phyloP scores from a whole-genome alignment of 1,139 yeast species.

The Pichia sp. region DNA sequence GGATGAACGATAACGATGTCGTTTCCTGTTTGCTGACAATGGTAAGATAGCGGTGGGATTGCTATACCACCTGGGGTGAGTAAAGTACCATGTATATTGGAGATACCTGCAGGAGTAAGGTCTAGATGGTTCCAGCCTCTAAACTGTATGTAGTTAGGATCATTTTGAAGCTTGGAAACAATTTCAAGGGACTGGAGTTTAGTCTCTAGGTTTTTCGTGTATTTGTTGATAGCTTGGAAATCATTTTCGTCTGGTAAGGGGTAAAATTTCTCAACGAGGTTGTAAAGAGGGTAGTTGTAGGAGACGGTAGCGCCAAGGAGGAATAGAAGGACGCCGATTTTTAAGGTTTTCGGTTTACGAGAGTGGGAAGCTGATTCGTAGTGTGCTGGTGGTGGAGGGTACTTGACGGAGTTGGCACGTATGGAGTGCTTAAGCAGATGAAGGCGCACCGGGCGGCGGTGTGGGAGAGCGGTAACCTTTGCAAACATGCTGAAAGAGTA shows the following conservation, averaged over 20 bases:
- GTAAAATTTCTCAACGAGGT: slow-evolving; percentile 17
- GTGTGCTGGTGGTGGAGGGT: slow-evolving; percentile 16
- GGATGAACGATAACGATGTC: slow-evolving; percentile 65
- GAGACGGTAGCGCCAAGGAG: slow-evolving; percentile 22
- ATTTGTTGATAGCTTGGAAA: slow-evolving; percentile 17
- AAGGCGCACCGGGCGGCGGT: no score
- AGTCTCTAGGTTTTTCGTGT: slow-evolving; percentile 34
- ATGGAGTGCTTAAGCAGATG: not conserved
- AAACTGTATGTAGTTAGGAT: slow-evolving; percentile 36
- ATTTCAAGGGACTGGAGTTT: slow-evolving; percentile 47
- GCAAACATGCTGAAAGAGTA: no score
- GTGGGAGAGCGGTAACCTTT: no score
- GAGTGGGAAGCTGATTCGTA: slow-evolving; percentile 6
- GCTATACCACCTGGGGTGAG: slow-evolving; percentile 73
- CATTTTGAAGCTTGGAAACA: slow-evolving; percentile 39
- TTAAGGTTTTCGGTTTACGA: not conserved
- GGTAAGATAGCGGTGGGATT: slow-evolving; percentile 62
- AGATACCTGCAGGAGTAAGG: slow-evolving; percentile 24
- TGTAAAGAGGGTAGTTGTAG: slow-evolving; percentile 24
- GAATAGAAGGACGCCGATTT: slow-evolving; percentile 15
- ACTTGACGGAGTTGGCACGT: slow-evolving; percentile 9
- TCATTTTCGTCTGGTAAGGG: slow-evolving; percentile 17
- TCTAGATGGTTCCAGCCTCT: slow-evolving; percentile 56
- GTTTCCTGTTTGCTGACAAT: slow-evolving; percentile 49
- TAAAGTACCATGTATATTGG: slow-evolving; percentile 32